Percentiles rank a stretch among this genome's conserved stretches.
Conservation (phyloP, 2,329 filamentous ascomycete species). For the Didymella lethalis region DNA sequence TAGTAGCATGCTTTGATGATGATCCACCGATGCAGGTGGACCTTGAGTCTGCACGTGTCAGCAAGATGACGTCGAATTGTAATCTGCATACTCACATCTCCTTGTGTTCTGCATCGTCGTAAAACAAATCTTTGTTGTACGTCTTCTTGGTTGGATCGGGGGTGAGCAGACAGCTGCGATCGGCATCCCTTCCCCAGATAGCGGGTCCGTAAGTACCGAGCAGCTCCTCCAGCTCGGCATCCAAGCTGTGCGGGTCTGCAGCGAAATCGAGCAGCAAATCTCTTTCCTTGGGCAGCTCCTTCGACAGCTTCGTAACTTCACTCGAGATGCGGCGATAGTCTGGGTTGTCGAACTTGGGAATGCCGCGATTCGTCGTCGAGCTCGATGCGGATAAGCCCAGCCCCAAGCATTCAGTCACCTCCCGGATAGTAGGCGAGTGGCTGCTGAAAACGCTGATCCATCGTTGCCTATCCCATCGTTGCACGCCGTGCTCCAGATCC, state of each 20-base stretch:
- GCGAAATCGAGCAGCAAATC: slow-evolving; percentile 50
- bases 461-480: slow-evolving; percentile 46
- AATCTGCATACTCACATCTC: slow-evolving; percentile 37
- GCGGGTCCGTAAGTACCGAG: slow-evolving; percentile 43
- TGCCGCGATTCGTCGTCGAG: slow-evolving; percentile 49
- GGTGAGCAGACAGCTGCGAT: slow-evolving; percentile 45
- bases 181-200: slow-evolving; percentile 48
- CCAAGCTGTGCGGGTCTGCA: slow-evolving; percentile 42
- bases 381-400: slow-evolving; percentile 46
- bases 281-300: slow-evolving; percentile 49
- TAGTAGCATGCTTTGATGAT: slow-evolving; percentile 52
- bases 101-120: slow-evolving; percentile 44
- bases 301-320: slow-evolving; percentile 47
- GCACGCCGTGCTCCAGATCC: slow-evolving; percentile 43
- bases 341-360: slow-evolving; percentile 51
- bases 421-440: slow-evolving; percentile 50
- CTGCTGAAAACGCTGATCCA: slow-evolving; percentile 50
- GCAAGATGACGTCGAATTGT: neutral
- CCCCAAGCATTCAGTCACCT: slow-evolving; percentile 49
- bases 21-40: slow-evolving; percentile 50
- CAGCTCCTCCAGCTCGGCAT: slow-evolving; percentile 45
- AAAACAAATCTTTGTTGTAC: slow-evolving; percentile 45
- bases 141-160: slow-evolving; percentile 47
- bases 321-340: slow-evolving; percentile 48
- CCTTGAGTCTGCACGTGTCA: slow-evolving; percentile 39